Percentiles rank a stretch among this genome's conserved stretches.
Conservation (phyloP, 306 rosid species). For the Psophocarpus tetragonolobus region DNA sequence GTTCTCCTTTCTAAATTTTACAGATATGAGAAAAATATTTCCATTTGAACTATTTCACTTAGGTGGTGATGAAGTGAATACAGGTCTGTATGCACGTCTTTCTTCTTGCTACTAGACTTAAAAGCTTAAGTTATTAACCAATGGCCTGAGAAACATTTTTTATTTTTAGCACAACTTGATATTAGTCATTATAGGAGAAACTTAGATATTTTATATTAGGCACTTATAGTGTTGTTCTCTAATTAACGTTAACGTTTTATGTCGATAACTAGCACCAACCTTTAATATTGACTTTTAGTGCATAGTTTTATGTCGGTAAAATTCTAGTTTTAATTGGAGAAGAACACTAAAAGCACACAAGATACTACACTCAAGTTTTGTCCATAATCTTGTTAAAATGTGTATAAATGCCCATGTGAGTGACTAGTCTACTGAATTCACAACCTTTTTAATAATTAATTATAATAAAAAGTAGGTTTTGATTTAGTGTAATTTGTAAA, state of each 20-base stretch:
- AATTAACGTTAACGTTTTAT: not conserved
- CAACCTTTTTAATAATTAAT: not conserved
- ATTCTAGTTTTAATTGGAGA: not conserved
- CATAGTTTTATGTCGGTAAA: not conserved
- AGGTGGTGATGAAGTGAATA: conserved; percentile 98
- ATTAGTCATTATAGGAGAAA: not conserved
- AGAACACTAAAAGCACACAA: not conserved
- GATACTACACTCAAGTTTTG: not conserved
- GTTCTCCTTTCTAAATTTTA: conserved; percentile 31
- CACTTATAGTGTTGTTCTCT: not conserved
- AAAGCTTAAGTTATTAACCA: conserved; percentile 24
- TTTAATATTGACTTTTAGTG: not conserved
- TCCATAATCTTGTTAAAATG: conserved; percentile 19
- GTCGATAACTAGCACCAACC: not conserved
- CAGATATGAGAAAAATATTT: conserved; percentile 94
- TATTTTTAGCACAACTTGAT: not conserved
- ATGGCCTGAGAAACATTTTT: not conserved
- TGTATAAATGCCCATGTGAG: not conserved
- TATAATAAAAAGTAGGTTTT: not conserved
- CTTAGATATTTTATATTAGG: not conserved
- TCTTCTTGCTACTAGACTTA: conserved; percentile 1
- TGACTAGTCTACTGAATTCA: not conserved
- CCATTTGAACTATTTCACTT: conserved; percentile 97
- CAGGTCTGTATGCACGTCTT: conserved; percentile 68
- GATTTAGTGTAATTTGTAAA: not conserved